phyloP scores from a whole-genome alignment of 495 filamentous ascomycete genomes.

The Lepidopterella palustris region DNA sequence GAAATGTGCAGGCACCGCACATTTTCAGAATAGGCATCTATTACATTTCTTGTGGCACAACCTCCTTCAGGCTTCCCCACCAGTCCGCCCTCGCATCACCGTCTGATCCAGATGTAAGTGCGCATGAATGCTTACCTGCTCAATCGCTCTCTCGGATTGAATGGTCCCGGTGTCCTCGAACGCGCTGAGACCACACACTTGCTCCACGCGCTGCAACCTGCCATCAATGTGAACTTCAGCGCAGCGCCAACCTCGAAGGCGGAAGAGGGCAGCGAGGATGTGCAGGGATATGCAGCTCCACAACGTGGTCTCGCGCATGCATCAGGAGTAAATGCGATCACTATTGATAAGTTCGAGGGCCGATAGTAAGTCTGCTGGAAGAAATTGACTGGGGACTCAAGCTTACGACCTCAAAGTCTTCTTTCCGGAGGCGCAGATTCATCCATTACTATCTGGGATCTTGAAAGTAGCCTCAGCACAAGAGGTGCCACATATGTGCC shows the following conservation, averaged over 20 bases:
- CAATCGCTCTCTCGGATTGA: slow-evolving; percentile 60
- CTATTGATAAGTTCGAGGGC: slow-evolving; percentile 70
- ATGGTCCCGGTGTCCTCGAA: slow-evolving; percentile 55
- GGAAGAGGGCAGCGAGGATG: slow-evolving; percentile 2
- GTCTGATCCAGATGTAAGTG: slow-evolving; percentile 17
- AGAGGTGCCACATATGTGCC: slow-evolving; percentile 46
- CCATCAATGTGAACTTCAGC: slow-evolving; percentile 62
- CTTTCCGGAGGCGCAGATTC: slow-evolving; percentile 77
- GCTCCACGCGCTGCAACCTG: slow-evolving; percentile 53
- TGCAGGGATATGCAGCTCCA: not conserved
- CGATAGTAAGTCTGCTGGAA: slow-evolving; percentile 58
- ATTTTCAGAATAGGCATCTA: too few species aligned
- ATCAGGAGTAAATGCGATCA: slow-evolving; percentile 67
- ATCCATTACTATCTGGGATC: slow-evolving; percentile 75
- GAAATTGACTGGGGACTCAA: too few species aligned
- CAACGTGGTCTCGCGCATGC: slow-evolving; percentile 53
- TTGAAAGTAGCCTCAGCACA: slow-evolving; percentile 47
- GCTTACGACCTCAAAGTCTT: slow-evolving; percentile 51
- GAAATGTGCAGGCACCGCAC: too few species aligned
- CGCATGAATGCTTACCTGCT: slow-evolving; percentile 80
- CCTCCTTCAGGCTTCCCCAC: too few species aligned
- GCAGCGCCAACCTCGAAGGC: slow-evolving; percentile 31
- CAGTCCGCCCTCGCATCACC: not conserved
- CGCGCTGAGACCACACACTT: slow-evolving; percentile 56
- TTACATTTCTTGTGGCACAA: too few species aligned